Evolutionary conservation across 1,139 yeast genomes (phyloP), one percentile per base, ranked within the genome.

Genomic region (Yamadazyma friedrichii): DNA sequence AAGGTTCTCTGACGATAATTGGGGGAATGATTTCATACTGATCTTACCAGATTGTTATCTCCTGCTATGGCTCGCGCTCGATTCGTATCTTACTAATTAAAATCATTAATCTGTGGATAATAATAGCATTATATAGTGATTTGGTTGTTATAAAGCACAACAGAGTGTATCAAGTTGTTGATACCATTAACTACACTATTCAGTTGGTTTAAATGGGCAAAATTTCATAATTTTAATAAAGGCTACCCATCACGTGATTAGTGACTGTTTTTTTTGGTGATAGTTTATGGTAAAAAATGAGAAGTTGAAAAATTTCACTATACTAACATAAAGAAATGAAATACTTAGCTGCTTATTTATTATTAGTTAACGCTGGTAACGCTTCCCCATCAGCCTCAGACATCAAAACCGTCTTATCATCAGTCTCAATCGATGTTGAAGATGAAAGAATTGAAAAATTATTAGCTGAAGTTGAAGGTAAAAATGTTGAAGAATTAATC

Each of bases 351-450:
- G 83, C 84, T 62, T 78, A 78, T 76, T 76, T 78, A 68, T 76
- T 78, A 69, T 75, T 78, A 69, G 81, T 76, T 58, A 77, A 77
- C 75, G 83, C 82, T 69, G 84, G 84, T 66, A 76, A 75, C 69
- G 62, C 80, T 50, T 53, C 93, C 62, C 98, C 98, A 77, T 78
- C 96, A 58, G 95, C 94, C 61, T 83, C 85, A 62, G 96, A 89
- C 76, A 79, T 91, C 84, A 84, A 84, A 76, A 57, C 83, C 53
- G 88, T 93, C 63, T 81, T 93, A 65, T 85, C 88, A 70, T 77
- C 98, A 51, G 96, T 93, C 65, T 96, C 96, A 70, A 82, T 86
- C 63, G 98, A 93, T 76, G 94, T 85, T 64, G 97, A 93, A 65
- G 94, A 86, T 61, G 81, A 85, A 67, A 89, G 89, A 75, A 71